These are phyloP conservation scores for Salvia sclarea DNA, from an alignment of 305 asterid genomes.

Conservation along the genomic window DNA sequence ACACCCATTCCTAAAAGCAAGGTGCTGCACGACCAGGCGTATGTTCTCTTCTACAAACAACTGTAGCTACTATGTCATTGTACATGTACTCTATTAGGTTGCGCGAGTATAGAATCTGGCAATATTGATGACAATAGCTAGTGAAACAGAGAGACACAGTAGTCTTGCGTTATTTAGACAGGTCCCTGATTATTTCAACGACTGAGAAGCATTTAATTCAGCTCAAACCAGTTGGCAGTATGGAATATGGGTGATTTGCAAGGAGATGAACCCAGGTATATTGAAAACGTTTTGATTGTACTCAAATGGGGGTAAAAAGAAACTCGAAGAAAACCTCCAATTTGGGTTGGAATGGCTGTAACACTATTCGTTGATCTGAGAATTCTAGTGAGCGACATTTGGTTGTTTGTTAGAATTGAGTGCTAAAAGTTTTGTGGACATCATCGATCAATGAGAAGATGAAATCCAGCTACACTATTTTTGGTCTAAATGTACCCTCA, in stretches of 20 bases:
- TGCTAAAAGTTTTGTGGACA: not conserved
- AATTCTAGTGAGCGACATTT: not conserved
- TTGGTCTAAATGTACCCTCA: not conserved
- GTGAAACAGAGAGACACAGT: constrained; percentile 1
- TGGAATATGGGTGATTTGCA: not conserved
- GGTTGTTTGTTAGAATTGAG: not conserved
- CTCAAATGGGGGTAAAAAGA: constrained; percentile 4
- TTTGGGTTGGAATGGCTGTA: constrained; percentile 13
- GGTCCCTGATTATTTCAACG: constrained; percentile 9
- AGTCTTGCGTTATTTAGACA: constrained; percentile 9
- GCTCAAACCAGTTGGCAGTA: not conserved
- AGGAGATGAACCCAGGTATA: not conserved
- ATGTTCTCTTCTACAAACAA: constrained; percentile 75
- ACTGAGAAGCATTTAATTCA: not conserved
- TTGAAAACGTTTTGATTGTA: not conserved
- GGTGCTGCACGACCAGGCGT: constrained; percentile 81
- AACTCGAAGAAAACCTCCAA: not conserved
- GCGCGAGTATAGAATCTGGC: constrained; percentile 32
- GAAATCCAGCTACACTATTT: not conserved
- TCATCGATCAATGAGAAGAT: not conserved
- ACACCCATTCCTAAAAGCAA: constrained; percentile 52
- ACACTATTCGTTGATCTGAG: not conserved
- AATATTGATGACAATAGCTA: constrained; percentile 28
- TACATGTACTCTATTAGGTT: constrained; percentile 38
- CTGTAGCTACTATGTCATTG: constrained; percentile 52